These are phyloP conservation scores for Xylaria venustula DNA, from an alignment of 495 filamentous ascomycete genomes.

Conservation along the genomic window DNA sequence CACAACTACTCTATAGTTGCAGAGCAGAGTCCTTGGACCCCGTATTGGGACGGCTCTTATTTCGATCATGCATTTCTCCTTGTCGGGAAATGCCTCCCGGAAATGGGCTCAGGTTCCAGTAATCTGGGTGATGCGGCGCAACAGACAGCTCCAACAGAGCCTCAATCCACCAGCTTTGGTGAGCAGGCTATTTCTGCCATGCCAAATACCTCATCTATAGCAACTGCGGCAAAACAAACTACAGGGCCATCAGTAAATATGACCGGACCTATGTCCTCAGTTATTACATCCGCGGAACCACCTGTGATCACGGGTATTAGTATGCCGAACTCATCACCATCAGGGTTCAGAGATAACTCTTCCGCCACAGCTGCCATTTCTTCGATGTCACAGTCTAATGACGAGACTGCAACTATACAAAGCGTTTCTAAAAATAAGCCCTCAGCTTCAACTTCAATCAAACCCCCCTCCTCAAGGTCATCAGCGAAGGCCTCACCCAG, in stretches of 20 bases:
- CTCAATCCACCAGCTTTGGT: slow-evolving; percentile 8
- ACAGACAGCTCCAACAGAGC: not conserved
- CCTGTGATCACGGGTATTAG: slow-evolving; percentile 8
- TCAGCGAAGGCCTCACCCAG: slow-evolving; percentile 14
- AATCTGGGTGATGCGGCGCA: not conserved
- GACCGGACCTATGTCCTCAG: slow-evolving; percentile 10
- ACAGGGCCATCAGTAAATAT: slow-evolving; percentile 20
- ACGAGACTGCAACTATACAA: slow-evolving; percentile 25
- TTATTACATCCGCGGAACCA: slow-evolving; percentile 13
- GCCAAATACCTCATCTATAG: slow-evolving; percentile 15
- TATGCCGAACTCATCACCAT: slow-evolving; percentile 15
- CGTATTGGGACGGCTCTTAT: slow-evolving; percentile 26
- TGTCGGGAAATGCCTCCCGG: slow-evolving; percentile 23
- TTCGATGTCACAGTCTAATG: slow-evolving; percentile 14
- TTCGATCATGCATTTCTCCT: slow-evolving; percentile 15
- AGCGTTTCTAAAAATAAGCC: slow-evolving; percentile 16
- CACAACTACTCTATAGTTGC: slow-evolving; percentile 11
- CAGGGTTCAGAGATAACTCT: slow-evolving; percentile 17
- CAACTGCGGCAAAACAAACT: slow-evolving; percentile 15
- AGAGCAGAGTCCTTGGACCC: slow-evolving; percentile 22
- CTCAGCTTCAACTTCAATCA: slow-evolving; percentile 23
- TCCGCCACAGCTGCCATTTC: slow-evolving; percentile 18
- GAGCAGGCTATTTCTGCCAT: slow-evolving; percentile 13
- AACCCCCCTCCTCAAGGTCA: slow-evolving; percentile 22
- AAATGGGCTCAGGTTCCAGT: slow-evolving; percentile 12